Percentiles rank a stretch among this genome's conserved stretches.
These are phyloP conservation scores for Diaporthe sp. DNA, from an alignment of 2,329 filamentous ascomycete species.

Conservation along the genomic window DNA sequence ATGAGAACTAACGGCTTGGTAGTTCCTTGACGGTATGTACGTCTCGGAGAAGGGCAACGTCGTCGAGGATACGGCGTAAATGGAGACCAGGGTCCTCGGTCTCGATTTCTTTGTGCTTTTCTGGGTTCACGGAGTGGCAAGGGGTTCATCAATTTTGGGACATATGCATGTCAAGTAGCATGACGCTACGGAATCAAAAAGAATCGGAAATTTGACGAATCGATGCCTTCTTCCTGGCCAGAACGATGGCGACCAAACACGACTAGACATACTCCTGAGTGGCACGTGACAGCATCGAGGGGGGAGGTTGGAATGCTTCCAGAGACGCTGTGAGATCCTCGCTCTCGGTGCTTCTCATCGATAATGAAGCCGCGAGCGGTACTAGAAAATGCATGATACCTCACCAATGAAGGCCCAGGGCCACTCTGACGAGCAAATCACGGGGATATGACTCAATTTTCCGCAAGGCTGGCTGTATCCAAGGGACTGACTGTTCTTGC, in stretches of 20 bases:
- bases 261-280: conserved; percentile 2
- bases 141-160: conserved; percentile 66
- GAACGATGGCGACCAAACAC: conserved; percentile 34
- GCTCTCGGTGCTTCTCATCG: conserved; percentile 2
- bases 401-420: not conserved
- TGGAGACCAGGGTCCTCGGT: conserved; percentile 40
- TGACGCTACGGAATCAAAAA: conserved; percentile 49
- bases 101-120: conserved; percentile 62
- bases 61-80: conserved; percentile 70
- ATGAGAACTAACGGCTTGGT: conserved; percentile 33
- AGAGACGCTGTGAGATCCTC: not conserved
- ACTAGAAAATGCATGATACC: conserved; percentile 34
- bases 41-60: conserved; percentile 99
- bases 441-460: not conserved
- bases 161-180: conserved; percentile 72
- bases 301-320: not conserved
- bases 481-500: not conserved
- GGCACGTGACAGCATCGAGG: conserved; percentile 32
- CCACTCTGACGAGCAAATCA: not conserved
- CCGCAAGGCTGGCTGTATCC: not conserved
- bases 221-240: conserved; percentile 39
- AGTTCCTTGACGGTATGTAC: conserved; percentile 99
- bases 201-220: conserved; percentile 51
- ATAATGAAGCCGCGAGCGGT: conserved; percentile 4
- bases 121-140: conserved; percentile 73